Base-by-base conservation (phyloP, 179 eudicot species). In the Beta corolliflora region DNA sequence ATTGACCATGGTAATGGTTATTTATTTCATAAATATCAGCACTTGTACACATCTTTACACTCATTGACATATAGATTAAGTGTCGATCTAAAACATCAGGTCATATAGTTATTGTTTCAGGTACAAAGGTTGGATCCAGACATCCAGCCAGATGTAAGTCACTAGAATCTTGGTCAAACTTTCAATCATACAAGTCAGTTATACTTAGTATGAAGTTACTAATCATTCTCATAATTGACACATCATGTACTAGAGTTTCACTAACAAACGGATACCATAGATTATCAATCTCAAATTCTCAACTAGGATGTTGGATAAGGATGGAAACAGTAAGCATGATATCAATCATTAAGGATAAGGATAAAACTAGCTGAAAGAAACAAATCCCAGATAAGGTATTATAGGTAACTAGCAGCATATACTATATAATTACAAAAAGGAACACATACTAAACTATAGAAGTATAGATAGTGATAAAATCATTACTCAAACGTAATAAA, bases 401-500 rank as follows among this genome's bases (percentile, higher is more conserved):
- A 65, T 66, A 56, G 46, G 76, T 19, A 80, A 72, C 45, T 36
- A 36, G 31, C 72, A 75, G 8, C 48, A 78, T 36, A 60, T 46
- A 13, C 74, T 56, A 41, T 9, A 78, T 72, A 65, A 45, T 25
- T 45, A 69, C 69, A 63, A 61, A 78, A 73, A 41, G 14, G 31
- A 21, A 21, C 25, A 53, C 29, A 72, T 21, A 77, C 77, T 75
- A 46, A 59, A 46, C 41, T 53, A n/a, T 21, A 56, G 77, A 25
- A 25, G 29, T 25, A 25, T 36, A 1, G 41, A 71, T 70, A 82
- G 63, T 79, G 55, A 60, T 77, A 71, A 76, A 70, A 77, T 81
- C 79, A 76, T 56, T 81, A 76, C 77, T 69, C 60, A 77, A 58
- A 70, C 80, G 25, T 41, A 69, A 69, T 14, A 68, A 69, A 64